Conservation (phyloP, 306 rosid genomes). For the Carpinus viminea region DNA sequence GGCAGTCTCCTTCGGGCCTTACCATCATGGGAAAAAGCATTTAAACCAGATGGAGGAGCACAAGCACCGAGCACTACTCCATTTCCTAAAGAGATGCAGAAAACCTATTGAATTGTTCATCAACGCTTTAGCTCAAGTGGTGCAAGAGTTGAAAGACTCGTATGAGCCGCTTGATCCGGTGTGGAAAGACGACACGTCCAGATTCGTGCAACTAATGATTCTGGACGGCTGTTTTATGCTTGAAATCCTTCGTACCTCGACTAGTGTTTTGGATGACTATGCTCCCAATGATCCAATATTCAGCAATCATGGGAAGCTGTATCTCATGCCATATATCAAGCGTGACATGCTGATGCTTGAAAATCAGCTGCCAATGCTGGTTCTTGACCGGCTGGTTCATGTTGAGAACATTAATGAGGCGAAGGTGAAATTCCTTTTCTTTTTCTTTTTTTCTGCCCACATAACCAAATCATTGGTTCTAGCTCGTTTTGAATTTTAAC, state of each 20-base stretch:
- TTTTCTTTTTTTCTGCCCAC: not conserved
- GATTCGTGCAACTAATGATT: constrained; percentile 44
- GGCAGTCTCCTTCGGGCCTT: constrained; percentile 63
- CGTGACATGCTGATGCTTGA: constrained; percentile 68
- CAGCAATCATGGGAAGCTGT: constrained; percentile 43
- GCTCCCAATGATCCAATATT: constrained; percentile 49
- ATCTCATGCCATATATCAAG: constrained; percentile 28
- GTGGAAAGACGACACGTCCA: constrained; percentile 14
- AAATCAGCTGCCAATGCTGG: constrained; percentile 55
- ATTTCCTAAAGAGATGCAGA: constrained; percentile 30
- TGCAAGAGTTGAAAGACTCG: constrained; percentile 34
- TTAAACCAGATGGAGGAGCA: constrained; percentile 41
- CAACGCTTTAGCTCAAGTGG: constrained; percentile 17
- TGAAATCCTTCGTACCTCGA: constrained; percentile 21
- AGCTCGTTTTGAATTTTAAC: not conserved
- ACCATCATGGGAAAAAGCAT: constrained; percentile 28
- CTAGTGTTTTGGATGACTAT: constrained; percentile 24
- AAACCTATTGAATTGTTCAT: constrained; percentile 23
- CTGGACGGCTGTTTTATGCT: constrained; percentile 65
- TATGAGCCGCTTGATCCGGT: constrained; percentile 37
- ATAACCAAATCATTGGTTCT: not conserved
- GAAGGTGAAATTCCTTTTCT: not conserved
- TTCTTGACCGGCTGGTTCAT: constrained; percentile 34
- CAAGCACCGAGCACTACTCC: constrained; percentile 45
- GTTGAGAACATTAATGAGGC: constrained; percentile 17